Evolutionary conservation across 1,139 yeast genomes (phyloP).

Genomic region (Lodderomyces parapsilosis): DNA sequence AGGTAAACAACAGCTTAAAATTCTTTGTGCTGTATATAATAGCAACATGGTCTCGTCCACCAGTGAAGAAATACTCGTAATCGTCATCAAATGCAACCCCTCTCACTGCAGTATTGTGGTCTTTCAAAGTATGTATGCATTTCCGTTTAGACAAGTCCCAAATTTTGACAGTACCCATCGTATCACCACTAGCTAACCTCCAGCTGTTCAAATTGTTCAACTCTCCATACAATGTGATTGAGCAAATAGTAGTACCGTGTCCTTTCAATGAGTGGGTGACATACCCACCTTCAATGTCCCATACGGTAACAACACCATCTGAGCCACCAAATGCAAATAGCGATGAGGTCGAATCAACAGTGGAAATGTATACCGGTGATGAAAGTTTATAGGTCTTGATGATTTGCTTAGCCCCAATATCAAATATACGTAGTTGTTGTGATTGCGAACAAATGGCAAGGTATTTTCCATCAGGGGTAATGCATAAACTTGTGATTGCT

Average conservation of each 20-base stretch:
- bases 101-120: constrained; percentile 84
- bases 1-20: constrained; percentile 59
- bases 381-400: constrained; percentile 57
- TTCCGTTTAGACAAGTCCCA: constrained; percentile 91
- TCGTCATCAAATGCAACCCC: constrained; percentile 66
- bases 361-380: constrained; percentile 80
- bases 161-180: constrained; percentile 79
- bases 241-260: constrained; percentile 89
- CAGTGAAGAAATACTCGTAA: constrained; percentile 64
- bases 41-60: constrained; percentile 86
- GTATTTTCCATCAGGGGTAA: constrained; percentile 73
- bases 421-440: constrained; percentile 72
- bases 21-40: constrained; percentile 58
- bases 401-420: constrained; percentile 43
- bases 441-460: constrained; percentile 81
- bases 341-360: constrained; percentile 78
- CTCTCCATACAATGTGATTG: constrained; percentile 72
- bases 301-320: constrained; percentile 87
- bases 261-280: constrained; percentile 91
- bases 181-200: constrained; percentile 84
- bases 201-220: constrained; percentile 62
- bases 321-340: constrained; percentile 93
- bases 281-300: constrained; percentile 88
- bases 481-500: constrained; percentile 65
- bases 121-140: constrained; percentile 59